Percentiles rank a stretch among this genome's conserved stretches.
Conservation (phyloP, 1,139 yeast species). For the Arxiozyma telluris region DNA sequence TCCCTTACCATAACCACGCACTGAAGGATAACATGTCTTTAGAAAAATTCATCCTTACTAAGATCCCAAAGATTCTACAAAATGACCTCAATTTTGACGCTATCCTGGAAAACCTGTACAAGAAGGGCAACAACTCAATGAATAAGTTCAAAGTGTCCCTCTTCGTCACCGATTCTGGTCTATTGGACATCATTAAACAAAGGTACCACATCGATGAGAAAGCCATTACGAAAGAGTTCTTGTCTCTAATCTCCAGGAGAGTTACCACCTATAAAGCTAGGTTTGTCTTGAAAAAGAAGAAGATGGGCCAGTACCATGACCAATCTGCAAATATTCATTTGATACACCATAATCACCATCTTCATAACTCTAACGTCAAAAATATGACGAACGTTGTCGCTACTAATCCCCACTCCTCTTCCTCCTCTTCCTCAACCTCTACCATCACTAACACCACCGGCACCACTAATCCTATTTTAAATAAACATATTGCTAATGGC, state of each 20-base stretch:
- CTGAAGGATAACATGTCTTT: conserved; percentile 26
- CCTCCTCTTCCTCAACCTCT: background rate
- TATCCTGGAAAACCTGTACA: conserved; percentile 25
- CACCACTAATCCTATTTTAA: background rate
- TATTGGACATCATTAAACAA: conserved; percentile 25
- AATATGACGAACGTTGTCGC: too few relatives aligned
- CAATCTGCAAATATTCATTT: conserved; percentile 4
- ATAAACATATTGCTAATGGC: too few relatives aligned
- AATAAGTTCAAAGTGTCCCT: conserved; percentile 29
- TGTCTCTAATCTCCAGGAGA: conserved; percentile 30
- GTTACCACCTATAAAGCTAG: conserved; percentile 31
- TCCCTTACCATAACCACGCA: conserved; percentile 31
- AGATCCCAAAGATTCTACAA: conserved; percentile 29
- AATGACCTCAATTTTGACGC: conserved; percentile 29
- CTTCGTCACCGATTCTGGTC: conserved; percentile 29
- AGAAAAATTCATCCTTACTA: conserved; percentile 27
- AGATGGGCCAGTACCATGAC: conserved; percentile 17
- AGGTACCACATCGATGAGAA: conserved; percentile 26
- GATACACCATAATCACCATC: background rate
- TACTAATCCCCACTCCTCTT: too few relatives aligned
- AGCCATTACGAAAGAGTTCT: conserved; percentile 26
- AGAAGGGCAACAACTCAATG: conserved; percentile 26
- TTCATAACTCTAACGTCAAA: too few relatives aligned
- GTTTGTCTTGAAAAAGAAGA: conserved; percentile 29
- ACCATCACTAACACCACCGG: background rate